phyloP scores from a whole-genome alignment of 2,329 filamentous ascomycete genomes.

The Cercospora beticola region DNA sequence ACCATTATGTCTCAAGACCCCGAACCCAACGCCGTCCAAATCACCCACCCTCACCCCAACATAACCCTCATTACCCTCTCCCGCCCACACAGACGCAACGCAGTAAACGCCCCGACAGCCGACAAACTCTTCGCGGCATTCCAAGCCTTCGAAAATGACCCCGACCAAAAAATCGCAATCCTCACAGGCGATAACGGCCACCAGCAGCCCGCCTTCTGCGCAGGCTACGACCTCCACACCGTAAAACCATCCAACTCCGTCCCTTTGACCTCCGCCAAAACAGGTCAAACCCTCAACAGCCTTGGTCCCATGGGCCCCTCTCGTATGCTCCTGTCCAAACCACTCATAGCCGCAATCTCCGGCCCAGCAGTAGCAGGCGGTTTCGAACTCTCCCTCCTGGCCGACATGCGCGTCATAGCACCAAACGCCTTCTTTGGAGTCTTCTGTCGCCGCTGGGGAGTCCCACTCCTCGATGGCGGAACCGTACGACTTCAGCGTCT shows the following conservation, averaged over 20 bases:
- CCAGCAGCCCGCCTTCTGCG: constrained; percentile 52
- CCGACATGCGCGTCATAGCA: constrained; percentile 55
- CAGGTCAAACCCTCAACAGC: constrained; percentile 30
- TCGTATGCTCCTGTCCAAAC: constrained; percentile 52
- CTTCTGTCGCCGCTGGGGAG: constrained; percentile 55
- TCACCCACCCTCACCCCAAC: constrained; percentile 36
- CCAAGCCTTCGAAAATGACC: constrained; percentile 51
- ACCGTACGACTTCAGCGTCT: constrained; percentile 55
- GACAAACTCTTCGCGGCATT: constrained; percentile 51
- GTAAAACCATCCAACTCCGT: constrained; percentile 30
- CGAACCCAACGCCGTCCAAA: constrained; percentile 23
- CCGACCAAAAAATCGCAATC: constrained; percentile 48
- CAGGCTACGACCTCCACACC: constrained; percentile 54
- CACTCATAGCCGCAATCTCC: constrained; percentile 53
- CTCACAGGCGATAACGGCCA: constrained; percentile 43
- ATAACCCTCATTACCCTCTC: constrained; percentile 59
- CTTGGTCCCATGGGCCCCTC: constrained; percentile 56
- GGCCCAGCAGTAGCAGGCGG: constrained; percentile 57
- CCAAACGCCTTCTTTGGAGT: constrained; percentile 56
- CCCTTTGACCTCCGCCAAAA: not conserved
- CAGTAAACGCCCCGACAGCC: constrained; percentile 52
- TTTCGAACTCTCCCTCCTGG: constrained; percentile 54
- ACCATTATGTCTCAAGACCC: not conserved
- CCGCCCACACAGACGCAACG: constrained; percentile 53
- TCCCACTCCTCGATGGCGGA: constrained; percentile 53